Evolutionary conservation across 495 filamentous ascomycete genomes (phyloP).

Genomic region (Annulohypoxylon bovei): DNA sequence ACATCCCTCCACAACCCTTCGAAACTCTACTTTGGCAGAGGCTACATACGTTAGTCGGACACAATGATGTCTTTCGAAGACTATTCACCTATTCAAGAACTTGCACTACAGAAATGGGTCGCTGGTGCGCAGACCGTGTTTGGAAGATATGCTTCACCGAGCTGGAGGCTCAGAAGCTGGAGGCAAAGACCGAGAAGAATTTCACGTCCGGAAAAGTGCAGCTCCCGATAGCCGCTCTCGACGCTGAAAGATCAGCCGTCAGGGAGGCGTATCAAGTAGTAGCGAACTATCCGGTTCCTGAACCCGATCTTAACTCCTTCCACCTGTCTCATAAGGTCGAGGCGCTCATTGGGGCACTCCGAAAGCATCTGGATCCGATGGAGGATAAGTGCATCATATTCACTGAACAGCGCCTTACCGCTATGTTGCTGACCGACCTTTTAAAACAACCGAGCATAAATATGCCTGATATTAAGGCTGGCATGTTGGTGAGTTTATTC

Average conservation of each 20-base stretch:
- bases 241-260: slow-evolving; percentile 62
- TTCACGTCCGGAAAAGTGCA: slow-evolving; percentile 42
- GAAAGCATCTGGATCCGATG: slow-evolving; percentile 62
- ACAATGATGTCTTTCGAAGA: slow-evolving; percentile 65
- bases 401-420: slow-evolving; percentile 80
- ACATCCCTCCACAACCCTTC: slow-evolving; percentile 58
- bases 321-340: slow-evolving; percentile 79
- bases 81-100: slow-evolving; percentile 66
- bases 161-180: slow-evolving; percentile 69
- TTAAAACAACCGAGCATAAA: slow-evolving; percentile 64
- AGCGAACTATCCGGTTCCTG: slow-evolving; percentile 56
- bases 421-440: slow-evolving; percentile 73
- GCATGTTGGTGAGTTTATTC: slow-evolving; percentile 68
- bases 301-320: slow-evolving; percentile 52
- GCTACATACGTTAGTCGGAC: slow-evolving; percentile 65
- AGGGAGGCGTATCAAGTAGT: slow-evolving; percentile 69
- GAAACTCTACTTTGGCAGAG: slow-evolving; percentile 71
- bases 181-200: slow-evolving; percentile 63
- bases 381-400: slow-evolving; percentile 85
- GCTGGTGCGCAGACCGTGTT: slow-evolving; percentile 86
- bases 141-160: slow-evolving; percentile 79
- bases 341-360: slow-evolving; percentile 66
- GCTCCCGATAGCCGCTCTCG: slow-evolving; percentile 46
- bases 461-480: slow-evolving; percentile 69
- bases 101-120: slow-evolving; percentile 75